Evolutionary conservation across 2,329 filamentous ascomycete species (phyloP), one percentile per base, ranked within the genome.

Genomic region (Geoglossum cookeanum): DNA sequence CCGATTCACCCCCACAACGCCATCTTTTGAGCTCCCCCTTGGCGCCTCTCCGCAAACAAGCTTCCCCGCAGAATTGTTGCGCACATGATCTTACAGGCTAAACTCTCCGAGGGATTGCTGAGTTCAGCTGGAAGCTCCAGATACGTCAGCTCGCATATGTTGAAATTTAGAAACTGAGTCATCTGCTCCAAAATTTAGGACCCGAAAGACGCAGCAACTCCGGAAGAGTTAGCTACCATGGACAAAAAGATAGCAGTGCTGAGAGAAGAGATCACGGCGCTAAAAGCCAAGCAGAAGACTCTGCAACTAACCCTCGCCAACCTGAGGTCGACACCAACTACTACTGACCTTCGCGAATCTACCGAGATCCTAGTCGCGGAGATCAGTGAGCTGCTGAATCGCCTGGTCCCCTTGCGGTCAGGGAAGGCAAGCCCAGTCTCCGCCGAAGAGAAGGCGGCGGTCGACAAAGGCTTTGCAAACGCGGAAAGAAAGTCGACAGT

Each of bases 161-260:
- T 33, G 29, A 32, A 37, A 27, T 13, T 49, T 32, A 53, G 30
- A 17, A 3, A 37, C 49, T 53, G 32, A 53, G 49, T 53, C 49
- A 53, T 53, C 49, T 53, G 37, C 35, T 45, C 22, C 55, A 54
- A 51, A 49, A 37, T 37, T 58, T 68, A 83, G 72, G 72, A 78
- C 57, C 69, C 75, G 42, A 66, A 71, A 13, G 73, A 78, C 45
- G 70, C 73, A 30, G 66, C 68, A 49, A 72, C 72, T 1, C 69
- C 75, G 6, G 73, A 76, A 58, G 67, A 74, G 51, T 71, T 81
- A 47, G 68, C 71, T 45, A 67, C 68, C 15, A 71, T 80, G 62
- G 74, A 78, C 57, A 61, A 67, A n/a, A 67, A 72, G 35, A 78
- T 78, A 59, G 65, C 68, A 9, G 60, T 65, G 39, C 70, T 81